Evolutionary conservation across 2,329 filamentous ascomycete genomes (phyloP).

Genomic region (Graphilbum ipis-grandicollis): DNA sequence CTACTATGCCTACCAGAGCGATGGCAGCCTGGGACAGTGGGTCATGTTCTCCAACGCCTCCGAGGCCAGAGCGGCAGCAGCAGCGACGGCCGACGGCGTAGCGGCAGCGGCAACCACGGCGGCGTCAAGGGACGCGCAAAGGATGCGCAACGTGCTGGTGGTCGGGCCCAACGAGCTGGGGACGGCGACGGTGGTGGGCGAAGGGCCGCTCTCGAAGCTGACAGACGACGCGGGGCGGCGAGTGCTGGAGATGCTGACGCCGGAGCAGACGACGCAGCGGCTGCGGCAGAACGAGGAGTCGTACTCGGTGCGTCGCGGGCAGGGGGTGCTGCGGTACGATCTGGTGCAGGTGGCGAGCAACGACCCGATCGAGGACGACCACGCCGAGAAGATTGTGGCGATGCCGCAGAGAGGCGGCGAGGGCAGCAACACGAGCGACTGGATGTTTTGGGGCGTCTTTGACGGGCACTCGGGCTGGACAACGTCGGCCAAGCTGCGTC

Average conservation of each 20-base stretch:
- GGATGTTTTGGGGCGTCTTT: conserved; percentile 99
- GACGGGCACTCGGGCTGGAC: conserved; percentile 99
- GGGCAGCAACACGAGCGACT: conserved; percentile 48
- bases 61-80: conserved; percentile 9
- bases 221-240: conserved; percentile 70
- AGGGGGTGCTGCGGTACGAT: conserved; percentile 88
- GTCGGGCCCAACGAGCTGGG: conserved; percentile 84
- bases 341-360: conserved; percentile 90
- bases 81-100: background rate
- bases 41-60: conserved; percentile 4
- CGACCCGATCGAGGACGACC: conserved; percentile 95
- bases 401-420: conserved; percentile 47
- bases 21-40: background rate
- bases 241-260: conserved; percentile 89
- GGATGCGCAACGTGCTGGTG: conserved; percentile 51
- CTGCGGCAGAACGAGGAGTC: conserved; percentile 81
- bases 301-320: conserved; percentile 73
- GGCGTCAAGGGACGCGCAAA: background rate
- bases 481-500: conserved; percentile 86
- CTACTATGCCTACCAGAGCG: conserved; percentile 52
- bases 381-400: conserved; percentile 95
- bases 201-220: conserved; percentile 75
- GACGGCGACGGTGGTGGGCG: conserved; percentile 69
- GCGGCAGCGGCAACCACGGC: background rate
- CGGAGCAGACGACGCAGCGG: conserved; percentile 83